Conservation (phyloP, 164 flowering plant species). For the Vitis amurensis region DNA sequence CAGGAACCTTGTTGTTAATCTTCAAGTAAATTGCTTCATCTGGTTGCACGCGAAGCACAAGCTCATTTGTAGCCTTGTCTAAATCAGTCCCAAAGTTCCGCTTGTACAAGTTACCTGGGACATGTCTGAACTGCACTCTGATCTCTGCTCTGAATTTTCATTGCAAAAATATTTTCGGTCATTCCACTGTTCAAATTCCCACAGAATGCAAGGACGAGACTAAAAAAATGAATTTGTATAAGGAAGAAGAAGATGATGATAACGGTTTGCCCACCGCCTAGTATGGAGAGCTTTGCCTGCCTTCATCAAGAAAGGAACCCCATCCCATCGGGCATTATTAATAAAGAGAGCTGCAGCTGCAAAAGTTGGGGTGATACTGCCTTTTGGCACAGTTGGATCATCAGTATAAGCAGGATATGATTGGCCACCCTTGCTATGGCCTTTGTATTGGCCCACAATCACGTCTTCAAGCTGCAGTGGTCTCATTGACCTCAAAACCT, state of each 20-base stretch:
- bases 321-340: constrained; percentile 92
- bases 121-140: constrained; percentile 85
- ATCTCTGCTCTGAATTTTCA: constrained; percentile 73
- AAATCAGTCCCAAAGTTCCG: constrained; percentile 59
- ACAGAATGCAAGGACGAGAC: background rate
- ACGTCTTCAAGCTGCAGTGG: constrained; percentile 63
- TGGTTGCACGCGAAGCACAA: constrained; percentile 78
- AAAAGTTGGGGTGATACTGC: constrained; percentile 76
- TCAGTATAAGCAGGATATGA: constrained; percentile 63
- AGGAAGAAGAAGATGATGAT: background rate
- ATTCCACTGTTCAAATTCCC: background rate
- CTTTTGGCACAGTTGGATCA: constrained; percentile 67
- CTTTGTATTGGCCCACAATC: constrained; percentile 70
- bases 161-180: background rate
- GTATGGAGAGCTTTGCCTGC: constrained; percentile 83
- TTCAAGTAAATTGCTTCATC: constrained; percentile 82
- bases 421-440: constrained; percentile 57
- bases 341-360: constrained; percentile 84
- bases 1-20: constrained; percentile 88
- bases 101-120: constrained; percentile 83
- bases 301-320: constrained; percentile 90
- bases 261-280: constrained; percentile 32
- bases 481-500: constrained; percentile 75
- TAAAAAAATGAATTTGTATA: background rate
- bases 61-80: constrained; percentile 81